These are phyloP conservation scores for Bipolaris oryzae DNA, from an alignment of 2,329 filamentous ascomycete genomes.

Conservation along the genomic window DNA sequence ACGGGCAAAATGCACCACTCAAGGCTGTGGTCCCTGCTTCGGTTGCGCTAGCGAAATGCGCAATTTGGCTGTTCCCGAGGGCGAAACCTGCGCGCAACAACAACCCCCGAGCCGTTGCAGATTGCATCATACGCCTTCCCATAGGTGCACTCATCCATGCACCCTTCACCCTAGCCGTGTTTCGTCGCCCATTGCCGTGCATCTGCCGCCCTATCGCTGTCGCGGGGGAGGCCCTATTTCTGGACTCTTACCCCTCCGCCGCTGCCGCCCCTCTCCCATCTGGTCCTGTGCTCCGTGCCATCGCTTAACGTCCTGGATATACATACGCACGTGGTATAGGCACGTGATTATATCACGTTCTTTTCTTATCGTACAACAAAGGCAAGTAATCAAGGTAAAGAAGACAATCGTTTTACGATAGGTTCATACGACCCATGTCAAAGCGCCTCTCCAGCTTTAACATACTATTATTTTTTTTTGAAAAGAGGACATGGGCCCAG, in stretches of 20 bases:
- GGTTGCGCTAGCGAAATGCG: conserved; percentile 31
- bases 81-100: conserved; percentile 22
- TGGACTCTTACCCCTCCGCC: conserved; percentile 21
- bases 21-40: conserved; percentile 29
- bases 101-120: conserved; percentile 18
- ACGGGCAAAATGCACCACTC: conserved; percentile 35
- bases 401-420: too few relatives aligned
- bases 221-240: conserved; percentile 10
- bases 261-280: conserved; percentile 21
- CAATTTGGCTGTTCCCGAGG: conserved; percentile 36
- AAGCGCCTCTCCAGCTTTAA: too few relatives aligned
- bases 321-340: too few relatives aligned
- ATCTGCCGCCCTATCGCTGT: neutral
- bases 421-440: too few relatives aligned
- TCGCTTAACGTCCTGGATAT: too few relatives aligned
- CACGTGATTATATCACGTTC: too few relatives aligned
- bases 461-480: too few relatives aligned
- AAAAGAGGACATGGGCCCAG: too few relatives aligned
- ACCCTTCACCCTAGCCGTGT: conserved; percentile 21
- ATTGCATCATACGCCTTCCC: conserved; percentile 18
- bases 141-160: conserved; percentile 12
- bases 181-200: conserved; percentile 11
- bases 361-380: too few relatives aligned
- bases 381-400: too few relatives aligned
- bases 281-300: neutral